Base-by-base conservation (phyloP, 805 yeast genomes). In the Metschnikowia matae region DNA sequence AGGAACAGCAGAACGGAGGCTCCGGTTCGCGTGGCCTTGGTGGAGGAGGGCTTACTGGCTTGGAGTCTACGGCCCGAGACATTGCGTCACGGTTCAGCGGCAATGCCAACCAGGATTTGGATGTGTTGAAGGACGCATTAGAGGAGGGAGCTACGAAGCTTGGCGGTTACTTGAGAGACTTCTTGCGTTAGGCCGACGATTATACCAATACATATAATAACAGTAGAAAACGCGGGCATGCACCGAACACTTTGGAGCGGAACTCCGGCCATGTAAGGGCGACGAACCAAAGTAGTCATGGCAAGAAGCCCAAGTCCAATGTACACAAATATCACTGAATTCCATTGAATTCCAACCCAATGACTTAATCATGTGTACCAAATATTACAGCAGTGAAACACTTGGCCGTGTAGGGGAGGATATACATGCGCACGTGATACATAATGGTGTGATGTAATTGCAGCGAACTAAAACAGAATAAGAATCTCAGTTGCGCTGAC, bases 61-160 rank as follows among this genome's bases (percentile, higher is more conserved):
- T 87, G 50, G 89, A 83, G 65, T 63, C 73, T 55, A 64, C 74
- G 45, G 85, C 84, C 7, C 71, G 83, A 58, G 87, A 82, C 49
- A 71, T 83, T 62, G 88, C 88, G 1, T 78, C 82, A 39, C 80
- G 84, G 55, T 83, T 88, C 62, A 77, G 85, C 48, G 83, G 84
- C 45, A 83, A 85, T 50, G 85, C 92, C n/a, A 84, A 84, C 59
- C 96, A 94, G 62, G 99, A 94, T 68, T 74, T 94, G 64, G 89
- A 86, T 44, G 89, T 85, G 50, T 72, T 94, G 63, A 90, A 88
- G 71, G 96, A 89, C 67, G 97, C 90, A 14, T 78, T 94, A 55
- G 98, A 92, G 69, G 87, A 83, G 57, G 98, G 98, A 52, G 98
- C 97, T 21, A 87, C 84, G 63, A 90, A 88, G 69, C 74, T 92